Evolutionary conservation across 305 asterid species (phyloP).

Genomic region (Fraxinus greggii): DNA sequence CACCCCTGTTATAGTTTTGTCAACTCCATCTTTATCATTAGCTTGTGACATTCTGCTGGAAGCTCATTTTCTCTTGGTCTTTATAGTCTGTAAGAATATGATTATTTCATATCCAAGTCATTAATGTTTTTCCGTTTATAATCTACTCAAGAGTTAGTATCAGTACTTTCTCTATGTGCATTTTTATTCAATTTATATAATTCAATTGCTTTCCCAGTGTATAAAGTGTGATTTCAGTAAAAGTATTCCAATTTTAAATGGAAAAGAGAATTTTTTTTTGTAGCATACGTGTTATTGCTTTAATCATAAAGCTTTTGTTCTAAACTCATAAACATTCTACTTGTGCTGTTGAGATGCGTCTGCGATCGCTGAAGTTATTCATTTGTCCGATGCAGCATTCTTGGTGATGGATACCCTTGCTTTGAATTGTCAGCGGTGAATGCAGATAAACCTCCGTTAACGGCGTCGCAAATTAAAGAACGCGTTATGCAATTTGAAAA

Average conservation of each 20-base stretch:
- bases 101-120: neutral
- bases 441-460: constrained; percentile 93
- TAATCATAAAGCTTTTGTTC: neutral
- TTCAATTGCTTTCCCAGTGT: neutral
- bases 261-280: neutral
- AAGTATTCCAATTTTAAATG: neutral
- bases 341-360: constrained; percentile 20
- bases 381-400: constrained; percentile 59
- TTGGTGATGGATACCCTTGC: constrained; percentile 89
- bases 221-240: neutral
- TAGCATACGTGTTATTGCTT: constrained; percentile 12
- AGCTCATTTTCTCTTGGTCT: neutral
- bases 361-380: neutral
- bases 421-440: constrained; percentile 88
- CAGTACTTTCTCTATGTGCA: neutral
- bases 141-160: neutral
- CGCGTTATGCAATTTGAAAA: constrained; percentile 77
- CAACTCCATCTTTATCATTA: constrained; percentile 5
- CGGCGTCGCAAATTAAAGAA: constrained; percentile 64
- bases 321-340: constrained; percentile 11
- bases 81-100: neutral
- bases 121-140: neutral
- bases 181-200: neutral
- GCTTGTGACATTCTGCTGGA: neutral
- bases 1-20: constrained; percentile 7